Base-by-base conservation (phyloP, 2,329 filamentous ascomycete genomes). In the Verticillium isaacii region DNA sequence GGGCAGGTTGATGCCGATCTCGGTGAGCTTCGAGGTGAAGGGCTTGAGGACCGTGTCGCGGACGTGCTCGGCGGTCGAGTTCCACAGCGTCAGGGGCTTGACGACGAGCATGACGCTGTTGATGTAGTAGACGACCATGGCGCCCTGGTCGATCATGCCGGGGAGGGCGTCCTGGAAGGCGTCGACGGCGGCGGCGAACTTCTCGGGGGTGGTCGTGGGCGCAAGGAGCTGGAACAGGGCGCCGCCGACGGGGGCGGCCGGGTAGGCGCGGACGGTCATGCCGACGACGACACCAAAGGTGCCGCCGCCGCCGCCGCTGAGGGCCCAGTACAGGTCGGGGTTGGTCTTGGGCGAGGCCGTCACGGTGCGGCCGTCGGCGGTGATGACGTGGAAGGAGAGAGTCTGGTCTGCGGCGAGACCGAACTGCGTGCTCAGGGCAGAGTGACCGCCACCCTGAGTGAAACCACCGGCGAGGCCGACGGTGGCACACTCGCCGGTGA, bases 321-420 rank as follows among this genome's bases (percentile, higher is more conserved):
- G 70, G 9, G 83, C 83, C 82, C 82, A 87, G 70, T 82, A 85
- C 2, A 86, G 71, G 57, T 85, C 83, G 0, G 72, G 57, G 61
- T 85, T 78, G 25, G 78, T 62, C 1, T 71, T 69, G 1, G 70
- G 74, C 11, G 74, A 77, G 0, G 82, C 82, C 2, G 70, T 75
- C 2, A 83, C 64, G 14, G 77, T 66, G 7, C 71, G 58, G 1
- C 82, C 82, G 25, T 71, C 66, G 0, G 75, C 78, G n/a, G 77
- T 79, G 8, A 84, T 71, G 4, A 80, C 77, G 52, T 79, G 72
- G 69, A 72, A 77, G 60, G 79, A 72, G 5, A 84, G 68, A 0
- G 78, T 75, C 61, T 84, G 78, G 63, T 84, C 82, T 1, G 80
- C 81, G 3, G 68, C 81, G 3, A 85, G 68, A 1, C 82, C 82